Evolutionary conservation across 192 early-diverging fungal genomes (phyloP).

Genomic region (Ambispora gerdemannii): DNA sequence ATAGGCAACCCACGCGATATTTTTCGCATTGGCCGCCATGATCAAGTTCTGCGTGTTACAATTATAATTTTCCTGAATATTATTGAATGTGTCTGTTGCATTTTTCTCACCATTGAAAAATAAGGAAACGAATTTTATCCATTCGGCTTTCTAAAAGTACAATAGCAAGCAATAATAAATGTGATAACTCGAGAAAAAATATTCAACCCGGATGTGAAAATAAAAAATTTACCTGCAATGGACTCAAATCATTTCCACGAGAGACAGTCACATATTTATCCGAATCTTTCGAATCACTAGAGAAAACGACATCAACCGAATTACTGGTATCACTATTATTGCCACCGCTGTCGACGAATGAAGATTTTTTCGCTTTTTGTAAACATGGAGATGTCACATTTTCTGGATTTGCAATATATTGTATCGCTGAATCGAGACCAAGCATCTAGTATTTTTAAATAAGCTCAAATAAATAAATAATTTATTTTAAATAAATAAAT

Average conservation of each 20-base stretch:
- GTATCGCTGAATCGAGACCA: background rate
- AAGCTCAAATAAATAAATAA: too few relatives aligned
- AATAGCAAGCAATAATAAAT: background rate
- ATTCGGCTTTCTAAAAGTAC: background rate
- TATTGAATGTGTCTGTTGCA: background rate
- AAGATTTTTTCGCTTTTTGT: background rate
- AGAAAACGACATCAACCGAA: background rate
- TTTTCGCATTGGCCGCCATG: background rate
- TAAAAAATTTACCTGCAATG: background rate
- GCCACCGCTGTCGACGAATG: too few relatives aligned
- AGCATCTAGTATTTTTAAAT: background rate
- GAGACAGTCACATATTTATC: constrained; percentile 8
- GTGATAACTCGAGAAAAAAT: background rate
- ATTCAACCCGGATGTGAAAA: background rate
- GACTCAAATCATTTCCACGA: background rate
- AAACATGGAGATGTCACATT: background rate
- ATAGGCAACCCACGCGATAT: background rate
- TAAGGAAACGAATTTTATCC: background rate
- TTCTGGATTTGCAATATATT: background rate
- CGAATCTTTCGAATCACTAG: background rate
- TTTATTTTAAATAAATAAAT: too few relatives aligned
- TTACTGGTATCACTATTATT: background rate
- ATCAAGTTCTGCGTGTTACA: background rate
- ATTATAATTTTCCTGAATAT: background rate
- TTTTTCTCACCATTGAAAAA: background rate